Percentiles rank a stretch among this genome's conserved stretches.
Evolutionary conservation across 371 early-diverging fungal species (phyloP).

Genomic region (Mucor plumbeus): DNA sequence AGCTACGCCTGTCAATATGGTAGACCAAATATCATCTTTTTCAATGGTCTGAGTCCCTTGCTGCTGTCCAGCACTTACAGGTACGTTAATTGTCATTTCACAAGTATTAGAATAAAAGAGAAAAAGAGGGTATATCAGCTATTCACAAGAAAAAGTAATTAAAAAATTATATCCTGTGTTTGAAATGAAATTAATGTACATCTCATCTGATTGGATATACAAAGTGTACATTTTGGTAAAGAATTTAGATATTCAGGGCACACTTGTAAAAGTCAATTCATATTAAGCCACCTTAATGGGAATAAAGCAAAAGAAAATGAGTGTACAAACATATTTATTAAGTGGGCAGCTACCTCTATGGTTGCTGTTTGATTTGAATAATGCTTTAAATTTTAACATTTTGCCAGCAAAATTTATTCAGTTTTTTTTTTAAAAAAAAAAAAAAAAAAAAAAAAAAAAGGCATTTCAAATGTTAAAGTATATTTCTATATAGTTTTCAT

Average conservation of each 20-base stretch:
- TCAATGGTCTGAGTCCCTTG: conserved; percentile 29
- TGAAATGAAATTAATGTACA: conserved; percentile 4
- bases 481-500: too few relatives aligned
- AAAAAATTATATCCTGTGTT: conserved; percentile 1
- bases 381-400: too few relatives aligned
- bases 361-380: too few relatives aligned
- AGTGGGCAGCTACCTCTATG: too few relatives aligned
- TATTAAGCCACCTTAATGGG: too few relatives aligned
- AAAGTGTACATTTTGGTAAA: background rate
- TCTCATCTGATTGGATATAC: background rate
- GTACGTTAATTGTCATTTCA: conserved; percentile 20
- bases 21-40: conserved; percentile 75
- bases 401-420: too few relatives aligned
- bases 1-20: conserved; percentile 73
- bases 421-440: too few relatives aligned
- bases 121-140: background rate
- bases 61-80: conserved; percentile 10
- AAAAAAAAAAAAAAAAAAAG: too few relatives aligned
- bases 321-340: too few relatives aligned
- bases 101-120: background rate
- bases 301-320: too few relatives aligned
- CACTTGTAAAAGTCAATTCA: too few relatives aligned
- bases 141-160: conserved; percentile 5
- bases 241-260: conserved; percentile 1
- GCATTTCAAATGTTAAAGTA: too few relatives aligned